Percentiles rank a stretch among this genome's conserved stretches.
Conservation (phyloP, 176 grass and related monocot species). For the Aegilops longissima region DNA sequence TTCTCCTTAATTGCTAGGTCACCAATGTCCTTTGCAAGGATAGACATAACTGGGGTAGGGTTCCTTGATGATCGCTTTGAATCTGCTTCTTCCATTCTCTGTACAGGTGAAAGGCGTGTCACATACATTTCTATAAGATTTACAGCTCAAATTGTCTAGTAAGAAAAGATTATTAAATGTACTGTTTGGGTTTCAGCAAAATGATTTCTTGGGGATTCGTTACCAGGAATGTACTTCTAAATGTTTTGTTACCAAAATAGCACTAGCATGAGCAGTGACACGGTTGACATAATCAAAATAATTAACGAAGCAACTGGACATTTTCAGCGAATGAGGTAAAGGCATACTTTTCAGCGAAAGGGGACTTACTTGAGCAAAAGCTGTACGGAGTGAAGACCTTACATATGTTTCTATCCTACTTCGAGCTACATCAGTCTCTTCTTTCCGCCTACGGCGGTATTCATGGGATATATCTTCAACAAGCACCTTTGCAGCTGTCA, state of each 20-base stretch:
- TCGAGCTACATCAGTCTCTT: conserved; percentile 82
- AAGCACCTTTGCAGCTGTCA: conserved; percentile 82
- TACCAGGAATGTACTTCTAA: background rate
- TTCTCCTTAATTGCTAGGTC: conserved; percentile 91
- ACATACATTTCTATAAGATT: conserved; percentile 9
- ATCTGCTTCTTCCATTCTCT: conserved; percentile 99
- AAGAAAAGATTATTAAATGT: conserved; percentile 1
- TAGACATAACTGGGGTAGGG: conserved; percentile 72
- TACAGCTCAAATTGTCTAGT: conserved; percentile 12
- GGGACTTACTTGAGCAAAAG: conserved; percentile 93
- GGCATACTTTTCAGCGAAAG: conserved; percentile 1
- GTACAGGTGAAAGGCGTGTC: conserved; percentile 31
- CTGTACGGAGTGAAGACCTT: conserved; percentile 85
- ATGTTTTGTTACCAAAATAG: background rate
- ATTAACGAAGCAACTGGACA: background rate
- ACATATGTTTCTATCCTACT: conserved; percentile 90
- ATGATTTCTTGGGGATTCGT: background rate
- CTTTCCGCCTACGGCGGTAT: conserved; percentile 91
- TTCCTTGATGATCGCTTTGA: conserved; percentile 78
- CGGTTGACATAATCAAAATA: conserved; percentile 19
- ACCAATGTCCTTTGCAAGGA: conserved; percentile 95
- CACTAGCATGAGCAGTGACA: background rate
- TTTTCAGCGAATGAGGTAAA: conserved; percentile 16
- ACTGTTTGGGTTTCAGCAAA: conserved; percentile 9
- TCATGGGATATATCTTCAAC: conserved; percentile 99